phyloP scores from a whole-genome alignment of 2,329 filamentous ascomycete genomes.

The Penicillium expansum region DNA sequence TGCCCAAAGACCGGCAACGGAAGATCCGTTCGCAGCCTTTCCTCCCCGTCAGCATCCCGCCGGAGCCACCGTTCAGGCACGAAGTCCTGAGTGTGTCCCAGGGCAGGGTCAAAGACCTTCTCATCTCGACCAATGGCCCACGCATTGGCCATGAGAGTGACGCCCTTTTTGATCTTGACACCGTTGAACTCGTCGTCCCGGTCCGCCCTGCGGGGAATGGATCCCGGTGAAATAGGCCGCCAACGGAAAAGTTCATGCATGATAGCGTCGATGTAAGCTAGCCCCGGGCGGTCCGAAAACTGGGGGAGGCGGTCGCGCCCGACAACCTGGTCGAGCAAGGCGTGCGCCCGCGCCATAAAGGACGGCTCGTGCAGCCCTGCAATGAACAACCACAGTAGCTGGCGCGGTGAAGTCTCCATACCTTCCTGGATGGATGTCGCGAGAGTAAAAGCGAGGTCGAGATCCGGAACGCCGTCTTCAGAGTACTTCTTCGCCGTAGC shows the following conservation, averaged over 20 bases:
- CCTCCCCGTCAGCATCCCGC: not conserved
- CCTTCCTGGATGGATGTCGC: conserved; percentile 50
- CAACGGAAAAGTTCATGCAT: conserved; percentile 38
- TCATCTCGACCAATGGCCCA: conserved; percentile 47
- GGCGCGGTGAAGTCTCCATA: conserved; percentile 51
- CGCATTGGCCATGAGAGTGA: conserved; percentile 46
- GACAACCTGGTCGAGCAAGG: conserved; percentile 34
- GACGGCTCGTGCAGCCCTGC: conserved; percentile 47
- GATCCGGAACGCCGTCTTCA: conserved; percentile 35
- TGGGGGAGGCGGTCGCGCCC: conserved; percentile 32
- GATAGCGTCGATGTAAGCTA: conserved; percentile 37
- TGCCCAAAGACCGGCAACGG: conserved; percentile 24
- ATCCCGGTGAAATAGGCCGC: conserved; percentile 46
- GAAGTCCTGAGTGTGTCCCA: conserved; percentile 19
- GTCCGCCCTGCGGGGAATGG: conserved; percentile 49
- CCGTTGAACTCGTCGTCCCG: conserved; percentile 49
- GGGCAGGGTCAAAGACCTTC: conserved; percentile 33
- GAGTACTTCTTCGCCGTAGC: conserved; percentile 40
- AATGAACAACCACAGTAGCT: conserved; percentile 50
- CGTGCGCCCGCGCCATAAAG: conserved; percentile 40
- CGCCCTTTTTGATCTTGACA: conserved; percentile 48
- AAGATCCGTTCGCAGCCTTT: conserved; percentile 17
- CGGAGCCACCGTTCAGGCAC: conserved; percentile 22
- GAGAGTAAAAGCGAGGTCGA: conserved; percentile 49
- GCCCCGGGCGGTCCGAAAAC: conserved; percentile 31